Evolutionary conservation across 2,329 filamentous ascomycete genomes (phyloP), one percentile per base, ranked within the genome.

Genomic region (Verticillium longisporum): DNA sequence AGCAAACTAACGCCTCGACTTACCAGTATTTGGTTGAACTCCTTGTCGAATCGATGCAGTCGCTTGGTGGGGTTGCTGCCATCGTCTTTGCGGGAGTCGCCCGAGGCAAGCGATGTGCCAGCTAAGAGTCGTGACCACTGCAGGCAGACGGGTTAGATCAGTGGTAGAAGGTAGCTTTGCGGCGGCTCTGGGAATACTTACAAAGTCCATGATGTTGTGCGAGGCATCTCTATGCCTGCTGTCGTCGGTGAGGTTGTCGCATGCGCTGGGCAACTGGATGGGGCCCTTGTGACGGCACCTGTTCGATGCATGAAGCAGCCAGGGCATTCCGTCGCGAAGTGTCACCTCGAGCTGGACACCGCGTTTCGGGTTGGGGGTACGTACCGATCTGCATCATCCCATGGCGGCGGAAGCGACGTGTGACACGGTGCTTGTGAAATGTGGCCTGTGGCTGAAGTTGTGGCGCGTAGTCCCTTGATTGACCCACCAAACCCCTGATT

Each of bases 101-200:
- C 79, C 68, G 82, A 76, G 67, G 82, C 83, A 68, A 88, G 78
- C 70, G 84, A 79, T 66, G 81, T 83, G 67, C 82, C 83, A 72
- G 84, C 86, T 77, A 88, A 77, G 75, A 88, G 79, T 75, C 86
- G 84, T 77, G 85, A 85, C 86, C 86, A 89, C 86, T 88, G 67
- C 34, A 62, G 61, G 58, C 54, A 61, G 50, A 36, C 54, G 18
- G 38, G 37, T 59, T 56, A n/a, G 50, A 50, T 67, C 59, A 64
- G 62, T 45, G 54, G 26, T 26, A 26, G 3, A 26, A 57, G 21
- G 31, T 54, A 61, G 34, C 34, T 59, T 64, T 62, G 63, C 64
- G 57, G 61, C 32, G 54, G 7, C 18, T 41, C 13, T 33, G 53
- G 37, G 37, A 53, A 33, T 32, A 73, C 81, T 76, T 66, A 85